Conservation (phyloP, 805 yeast species). For the Teunomyces cretensis region DNA sequence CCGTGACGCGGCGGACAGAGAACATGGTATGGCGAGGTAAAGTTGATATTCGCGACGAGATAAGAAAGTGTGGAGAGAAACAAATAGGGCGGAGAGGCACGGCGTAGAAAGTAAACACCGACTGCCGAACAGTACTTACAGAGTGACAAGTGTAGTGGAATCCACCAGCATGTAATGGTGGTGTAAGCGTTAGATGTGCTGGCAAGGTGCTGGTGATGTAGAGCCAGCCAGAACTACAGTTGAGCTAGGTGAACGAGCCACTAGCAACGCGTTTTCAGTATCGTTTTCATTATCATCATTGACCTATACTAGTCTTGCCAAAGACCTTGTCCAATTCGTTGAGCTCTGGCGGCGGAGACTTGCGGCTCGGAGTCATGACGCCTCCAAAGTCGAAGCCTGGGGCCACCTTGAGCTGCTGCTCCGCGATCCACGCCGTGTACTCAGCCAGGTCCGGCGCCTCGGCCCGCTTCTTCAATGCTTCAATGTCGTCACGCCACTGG, state of each 20-base stretch:
- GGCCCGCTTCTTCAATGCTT: constrained; percentile 21
- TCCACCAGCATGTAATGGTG: too few relatives aligned
- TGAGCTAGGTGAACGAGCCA: too few relatives aligned
- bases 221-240: too few relatives aligned
- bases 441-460: constrained; percentile 7
- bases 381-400: constrained; percentile 39
- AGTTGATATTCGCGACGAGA: not conserved
- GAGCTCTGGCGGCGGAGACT: constrained; percentile 8
- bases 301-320: constrained; percentile 18
- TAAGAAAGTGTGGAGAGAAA: not conserved
- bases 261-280: too few relatives aligned
- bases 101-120: too few relatives aligned
- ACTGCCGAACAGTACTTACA: too few relatives aligned
- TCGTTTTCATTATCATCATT: not conserved
- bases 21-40: constrained; percentile 3
- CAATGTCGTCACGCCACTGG: constrained; percentile 33
- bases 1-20: not conserved
- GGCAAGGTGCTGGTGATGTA: too few relatives aligned
- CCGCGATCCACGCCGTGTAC: constrained; percentile 4
- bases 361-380: constrained; percentile 30
- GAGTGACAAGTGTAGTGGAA: too few relatives aligned
- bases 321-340: constrained; percentile 30
- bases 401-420: constrained; percentile 34
- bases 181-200: too few relatives aligned
- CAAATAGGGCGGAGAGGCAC: too few relatives aligned